Conservation (phyloP, 2,329 filamentous ascomycete genomes). For the Botrytis fabae region DNA sequence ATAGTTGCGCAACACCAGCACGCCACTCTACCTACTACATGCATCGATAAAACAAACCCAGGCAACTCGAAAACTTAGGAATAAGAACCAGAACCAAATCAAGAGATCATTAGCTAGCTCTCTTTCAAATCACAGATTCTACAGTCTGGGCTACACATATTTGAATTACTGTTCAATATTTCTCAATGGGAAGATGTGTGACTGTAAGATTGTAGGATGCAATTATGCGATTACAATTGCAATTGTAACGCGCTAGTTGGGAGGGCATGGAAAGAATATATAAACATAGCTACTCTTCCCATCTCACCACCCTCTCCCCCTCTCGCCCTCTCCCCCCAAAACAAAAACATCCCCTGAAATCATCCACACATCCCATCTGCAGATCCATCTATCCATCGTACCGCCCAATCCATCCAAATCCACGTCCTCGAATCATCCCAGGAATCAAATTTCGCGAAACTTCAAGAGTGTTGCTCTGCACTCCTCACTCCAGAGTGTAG, state of each 20-base stretch:
- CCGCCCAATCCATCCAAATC: too few relatives aligned
- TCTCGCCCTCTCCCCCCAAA: too few relatives aligned
- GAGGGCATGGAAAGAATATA: neutral
- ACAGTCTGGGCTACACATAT: rapidly evolving
- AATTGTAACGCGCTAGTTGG: too few relatives aligned
- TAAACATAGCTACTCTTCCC: neutral
- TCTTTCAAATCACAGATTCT: neutral
- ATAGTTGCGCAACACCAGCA: neutral
- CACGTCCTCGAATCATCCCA: neutral
- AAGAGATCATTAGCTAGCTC: neutral
- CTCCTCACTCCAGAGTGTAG: neutral
- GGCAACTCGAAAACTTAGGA: neutral
- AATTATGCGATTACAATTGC: too few relatives aligned
- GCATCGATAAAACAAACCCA: neutral
- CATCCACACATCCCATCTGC: too few relatives aligned
- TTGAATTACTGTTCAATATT: too few relatives aligned
- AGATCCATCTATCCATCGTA: too few relatives aligned
- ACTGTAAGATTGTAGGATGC: too few relatives aligned
- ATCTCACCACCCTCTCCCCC: too few relatives aligned
- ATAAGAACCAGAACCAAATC: neutral
- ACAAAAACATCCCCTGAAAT: too few relatives aligned
- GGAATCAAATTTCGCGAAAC: neutral
- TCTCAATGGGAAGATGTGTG: too few relatives aligned
- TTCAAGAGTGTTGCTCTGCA: too few relatives aligned
- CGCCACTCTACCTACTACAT: neutral